These are phyloP conservation scores for Sclerotinia glacialis DNA, from an alignment of 2,329 filamentous ascomycete species.

Conservation along the genomic window DNA sequence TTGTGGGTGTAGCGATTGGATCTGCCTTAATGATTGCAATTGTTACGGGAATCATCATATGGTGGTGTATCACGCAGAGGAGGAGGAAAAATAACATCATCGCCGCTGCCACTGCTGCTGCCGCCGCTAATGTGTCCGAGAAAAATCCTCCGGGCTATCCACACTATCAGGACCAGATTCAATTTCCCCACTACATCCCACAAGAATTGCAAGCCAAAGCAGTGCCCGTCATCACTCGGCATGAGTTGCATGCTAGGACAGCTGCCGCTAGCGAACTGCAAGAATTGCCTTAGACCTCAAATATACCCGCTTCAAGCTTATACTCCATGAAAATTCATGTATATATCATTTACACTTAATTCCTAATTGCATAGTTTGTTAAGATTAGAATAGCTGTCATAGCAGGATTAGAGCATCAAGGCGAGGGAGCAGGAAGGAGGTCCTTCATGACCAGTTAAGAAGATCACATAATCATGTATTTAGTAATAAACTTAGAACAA, in stretches of 20 bases:
- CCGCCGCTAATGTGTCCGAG: neutral
- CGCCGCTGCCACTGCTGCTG: neutral
- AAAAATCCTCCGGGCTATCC: neutral
- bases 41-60: neutral
- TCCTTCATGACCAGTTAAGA: too few species aligned
- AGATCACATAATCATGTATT: neutral
- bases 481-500: neutral
- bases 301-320: neutral
- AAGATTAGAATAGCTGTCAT: neutral
- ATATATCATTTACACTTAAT: neutral
- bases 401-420: too few species aligned
- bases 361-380: neutral
- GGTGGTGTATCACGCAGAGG: neutral
- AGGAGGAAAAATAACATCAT: neutral
- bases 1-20: slow-evolving; percentile 14
- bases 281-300: neutral
- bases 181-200: neutral
- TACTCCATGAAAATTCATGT: neutral
- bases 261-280: neutral
- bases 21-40: neutral
- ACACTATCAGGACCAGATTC: neutral
- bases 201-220: neutral
- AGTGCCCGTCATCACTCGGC: neutral
- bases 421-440: too few species aligned
- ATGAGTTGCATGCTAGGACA: neutral